Percentiles rank a stretch among this genome's conserved stretches.
phyloP scores from a whole-genome alignment of 208 protist species.

The Naegleria gruberi region DNA sequence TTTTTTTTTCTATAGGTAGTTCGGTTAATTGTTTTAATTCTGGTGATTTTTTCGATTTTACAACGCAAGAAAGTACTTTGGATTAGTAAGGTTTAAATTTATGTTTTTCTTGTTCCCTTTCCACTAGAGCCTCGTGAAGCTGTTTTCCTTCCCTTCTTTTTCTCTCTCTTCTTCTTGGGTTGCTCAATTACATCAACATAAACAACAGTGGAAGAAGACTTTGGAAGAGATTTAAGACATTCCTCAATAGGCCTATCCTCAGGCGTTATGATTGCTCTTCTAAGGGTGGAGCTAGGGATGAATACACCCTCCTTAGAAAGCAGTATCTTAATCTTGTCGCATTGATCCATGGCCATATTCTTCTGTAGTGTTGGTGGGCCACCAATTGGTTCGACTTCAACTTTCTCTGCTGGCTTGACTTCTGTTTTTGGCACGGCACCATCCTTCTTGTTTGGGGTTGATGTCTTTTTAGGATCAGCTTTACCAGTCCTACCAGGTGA shows the following conservation, averaged over 20 bases:
- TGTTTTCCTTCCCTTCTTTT: too few species aligned
- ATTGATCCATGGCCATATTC: not conserved
- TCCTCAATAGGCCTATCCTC: not conserved
- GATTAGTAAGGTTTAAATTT: too few species aligned
- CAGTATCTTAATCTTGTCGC: not conserved
- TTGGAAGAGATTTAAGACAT: not conserved
- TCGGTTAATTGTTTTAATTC: too few species aligned
- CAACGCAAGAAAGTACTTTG: too few species aligned
- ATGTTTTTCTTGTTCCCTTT: too few species aligned
- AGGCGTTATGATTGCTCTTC: not conserved
- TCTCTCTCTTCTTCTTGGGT: too few species aligned
- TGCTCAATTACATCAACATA: not conserved
- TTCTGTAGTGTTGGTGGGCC: not conserved
- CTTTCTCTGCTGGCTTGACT: too few species aligned
- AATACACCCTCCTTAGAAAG: not conserved
- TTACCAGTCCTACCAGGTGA: not conserved
- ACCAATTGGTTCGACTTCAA: not conserved
- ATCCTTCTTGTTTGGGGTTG: not conserved
- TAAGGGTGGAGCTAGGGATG: not conserved
- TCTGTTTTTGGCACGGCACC: not conserved
- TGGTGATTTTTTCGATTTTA: too few species aligned
- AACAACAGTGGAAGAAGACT: not conserved
- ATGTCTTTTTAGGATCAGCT: not conserved
- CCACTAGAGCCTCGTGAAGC: too few species aligned
- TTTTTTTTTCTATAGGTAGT: too few species aligned